These are phyloP conservation scores for Ustanciosporium gigantosporum DNA, from an alignment of 1,284 basidiomycete species.

Conservation along the genomic window DNA sequence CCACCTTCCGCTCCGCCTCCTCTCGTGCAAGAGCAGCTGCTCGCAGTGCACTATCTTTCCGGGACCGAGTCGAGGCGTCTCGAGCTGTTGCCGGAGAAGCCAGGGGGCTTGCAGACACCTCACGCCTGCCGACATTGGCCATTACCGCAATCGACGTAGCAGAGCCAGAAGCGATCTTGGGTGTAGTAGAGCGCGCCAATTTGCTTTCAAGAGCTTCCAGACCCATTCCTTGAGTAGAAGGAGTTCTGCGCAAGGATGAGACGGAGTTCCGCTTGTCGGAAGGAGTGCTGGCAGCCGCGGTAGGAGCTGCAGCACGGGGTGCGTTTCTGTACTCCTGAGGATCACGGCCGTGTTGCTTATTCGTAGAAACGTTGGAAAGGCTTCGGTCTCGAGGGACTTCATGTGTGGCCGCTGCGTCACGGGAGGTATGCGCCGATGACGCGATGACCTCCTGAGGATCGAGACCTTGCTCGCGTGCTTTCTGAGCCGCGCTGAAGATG, in stretches of 20 bases:
- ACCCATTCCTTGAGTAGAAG: slow-evolving; percentile 37
- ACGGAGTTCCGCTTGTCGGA: slow-evolving; percentile 2
- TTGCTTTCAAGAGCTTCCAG: slow-evolving; percentile 36
- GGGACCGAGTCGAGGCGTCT: slow-evolving; percentile 15
- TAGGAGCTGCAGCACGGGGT: not conserved
- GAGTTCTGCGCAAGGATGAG: slow-evolving; percentile 16
- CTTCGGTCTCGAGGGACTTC: no score
- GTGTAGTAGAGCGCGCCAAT: slow-evolving; percentile 23
- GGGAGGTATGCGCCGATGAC: no score
- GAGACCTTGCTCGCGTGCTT: not conserved
- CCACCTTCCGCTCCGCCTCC: slow-evolving; percentile 23
- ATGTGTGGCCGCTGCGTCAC: not conserved
- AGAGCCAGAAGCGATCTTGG: slow-evolving; percentile 9
- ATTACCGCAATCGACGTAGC: slow-evolving; percentile 2
- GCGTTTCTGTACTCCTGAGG: not conserved
- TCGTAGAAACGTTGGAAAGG: no score
- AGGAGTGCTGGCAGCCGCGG: not conserved
- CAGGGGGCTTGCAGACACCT: slow-evolving; percentile 15
- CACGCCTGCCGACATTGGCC: slow-evolving; percentile 21
- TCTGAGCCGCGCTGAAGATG: slow-evolving; percentile 20
- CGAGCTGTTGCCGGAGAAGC: slow-evolving; percentile 3
- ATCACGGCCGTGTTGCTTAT: no score
- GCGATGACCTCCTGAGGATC: not conserved
- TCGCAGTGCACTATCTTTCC: slow-evolving; percentile 37
- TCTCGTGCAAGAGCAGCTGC: slow-evolving; percentile 35